These are phyloP conservation scores for Xylariales sp. DNA, from an alignment of 2,329 filamentous ascomycete genomes.

Conservation along the genomic window DNA sequence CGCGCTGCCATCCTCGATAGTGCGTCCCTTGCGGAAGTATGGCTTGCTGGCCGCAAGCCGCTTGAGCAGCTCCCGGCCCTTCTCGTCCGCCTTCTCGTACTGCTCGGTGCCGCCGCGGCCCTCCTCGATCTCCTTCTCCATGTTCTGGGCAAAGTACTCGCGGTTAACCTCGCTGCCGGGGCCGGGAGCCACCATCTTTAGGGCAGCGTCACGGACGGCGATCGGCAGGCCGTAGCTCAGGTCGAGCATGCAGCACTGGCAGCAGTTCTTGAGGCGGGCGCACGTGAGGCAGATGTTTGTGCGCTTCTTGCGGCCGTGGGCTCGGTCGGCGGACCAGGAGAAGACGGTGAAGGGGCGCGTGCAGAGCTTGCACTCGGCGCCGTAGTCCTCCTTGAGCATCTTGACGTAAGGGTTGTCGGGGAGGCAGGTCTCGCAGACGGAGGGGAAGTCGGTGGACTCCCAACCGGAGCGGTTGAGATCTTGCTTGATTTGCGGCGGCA, in stretches of 20 bases:
- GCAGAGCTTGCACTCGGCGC: constrained; percentile 82
- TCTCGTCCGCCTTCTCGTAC: constrained; percentile 96
- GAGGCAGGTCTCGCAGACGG: constrained; percentile 86
- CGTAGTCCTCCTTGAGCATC: constrained; percentile 97
- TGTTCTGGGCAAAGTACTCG: constrained; percentile 96
- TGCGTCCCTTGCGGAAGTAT: constrained; percentile 84
- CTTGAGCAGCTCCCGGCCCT: constrained; percentile 82
- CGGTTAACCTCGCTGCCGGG: constrained; percentile 90
- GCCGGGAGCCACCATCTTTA: constrained; percentile 96
- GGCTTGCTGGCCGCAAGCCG: constrained; percentile 88
- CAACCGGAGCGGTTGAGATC: constrained; percentile 93
- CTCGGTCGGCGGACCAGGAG: constrained; percentile 89
- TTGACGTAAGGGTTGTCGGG: constrained; percentile 97
- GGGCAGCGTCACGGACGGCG: constrained; percentile 87
- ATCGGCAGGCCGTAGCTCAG: constrained; percentile 93
- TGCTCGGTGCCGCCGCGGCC: constrained; percentile 80
- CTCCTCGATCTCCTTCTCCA: constrained; percentile 92
- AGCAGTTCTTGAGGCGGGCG: constrained; percentile 96
- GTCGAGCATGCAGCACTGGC: constrained; percentile 98
- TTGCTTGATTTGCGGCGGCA: constrained; percentile 93
- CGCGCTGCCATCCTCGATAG: constrained; percentile 56
- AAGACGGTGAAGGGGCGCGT: constrained; percentile 96
- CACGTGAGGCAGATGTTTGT: constrained; percentile 97
- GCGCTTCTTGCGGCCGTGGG: constrained; percentile 79
- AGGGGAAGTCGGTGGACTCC: constrained; percentile 90